Evolutionary conservation across 192 early-diverging fungal species (phyloP), one percentile per base, ranked within the genome.

Genomic region (Coemansia sp.): DNA sequence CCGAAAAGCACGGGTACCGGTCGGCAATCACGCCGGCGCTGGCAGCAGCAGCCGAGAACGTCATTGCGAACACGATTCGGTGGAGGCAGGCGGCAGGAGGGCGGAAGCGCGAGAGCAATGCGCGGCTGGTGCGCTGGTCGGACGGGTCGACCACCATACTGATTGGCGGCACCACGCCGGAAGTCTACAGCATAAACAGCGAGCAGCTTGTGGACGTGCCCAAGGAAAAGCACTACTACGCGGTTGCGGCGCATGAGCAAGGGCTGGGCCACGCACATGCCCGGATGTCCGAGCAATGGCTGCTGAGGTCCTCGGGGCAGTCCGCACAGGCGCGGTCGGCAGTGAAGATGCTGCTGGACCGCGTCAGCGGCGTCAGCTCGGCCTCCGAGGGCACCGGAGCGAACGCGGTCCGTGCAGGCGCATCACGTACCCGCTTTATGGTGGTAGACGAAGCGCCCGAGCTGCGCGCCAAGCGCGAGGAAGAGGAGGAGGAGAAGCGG

Each of bases 61-160:
- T 77, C 5, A 55, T 77, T 17, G 32, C 63, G 20, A 77, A 77
- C 51, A 77, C 74, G 0, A 40, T 77, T 28, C 67, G 74, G 56
- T 77, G 74, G 74, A 34, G 74, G 10, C 63, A 36, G 32, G 31
- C 41, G 11, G 44, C 34, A 21, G 67, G 59, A 0, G n/a, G 2
- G 3, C 23, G 18, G 8, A 39, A 31, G 34, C 67, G 64, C 23
- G 63, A 70, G 53, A 77, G 67, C 44, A 77, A 77, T 37, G 68
- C 74, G 23, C 74, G 74, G 0, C 59, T 77, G 14, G 74, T 77
- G 49, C 74, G 74, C 46, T 77, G 74, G 74, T 77, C 74, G 38
- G 74, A 77, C 40, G 74, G 74, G 4, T 77, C 74, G 5, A 70
- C 56, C 10, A 66, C 74, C 0, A 48, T 77, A 2, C 63, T 65